Evolutionary conservation across 352 stramenopile genomes (phyloP), one percentile per base, ranked within the genome.

Genomic region (Pseudoperonospora humuli): DNA sequence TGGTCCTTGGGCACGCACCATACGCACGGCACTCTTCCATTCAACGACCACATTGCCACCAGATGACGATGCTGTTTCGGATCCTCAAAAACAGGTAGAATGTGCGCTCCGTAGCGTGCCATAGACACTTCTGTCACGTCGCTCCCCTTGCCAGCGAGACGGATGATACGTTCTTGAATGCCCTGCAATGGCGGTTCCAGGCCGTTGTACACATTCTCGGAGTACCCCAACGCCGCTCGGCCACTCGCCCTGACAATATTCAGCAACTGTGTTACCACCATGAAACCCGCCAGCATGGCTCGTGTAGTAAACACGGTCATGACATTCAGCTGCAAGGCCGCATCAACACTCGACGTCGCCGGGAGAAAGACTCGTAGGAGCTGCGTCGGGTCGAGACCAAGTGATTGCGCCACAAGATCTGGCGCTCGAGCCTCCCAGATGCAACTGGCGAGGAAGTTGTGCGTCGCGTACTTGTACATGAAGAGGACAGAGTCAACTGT

Each of bases 121-220:
- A 84, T 84, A 0, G 72, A 84, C 19, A 84, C 69, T 33, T 84
- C 72, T 0, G 72, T 82, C n/a, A 78, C 70, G 28, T 81, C 70
- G 17, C 67, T 84, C 3, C 61, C 63, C 28, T 70, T 54, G 0
- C 72, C 72, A 5, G 69, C 66, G 24, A 84, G 67, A 17, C 72
- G 67, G 26, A 84, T 75, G 37, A 84, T 72, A 25, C 72, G 64
- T 45, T 84, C 72, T 11, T 67, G 41, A n/a, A 84, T 56, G 7
- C 72, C 72, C 5, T 59, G 53, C 4, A 84, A 50, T 2, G 70
- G 69, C 5, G 72, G 69, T 33, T 80, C 72, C 0, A 63, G 57
- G 9, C 72, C 72, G 2, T 47, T 59, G 37, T 62, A 79, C 9
- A 84, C 72, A 42, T 67, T 70, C 5, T 80, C 54, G 9, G 52